phyloP scores from a whole-genome alignment of 768 basidiomycete genomes.

The Naematelia encephala region DNA sequence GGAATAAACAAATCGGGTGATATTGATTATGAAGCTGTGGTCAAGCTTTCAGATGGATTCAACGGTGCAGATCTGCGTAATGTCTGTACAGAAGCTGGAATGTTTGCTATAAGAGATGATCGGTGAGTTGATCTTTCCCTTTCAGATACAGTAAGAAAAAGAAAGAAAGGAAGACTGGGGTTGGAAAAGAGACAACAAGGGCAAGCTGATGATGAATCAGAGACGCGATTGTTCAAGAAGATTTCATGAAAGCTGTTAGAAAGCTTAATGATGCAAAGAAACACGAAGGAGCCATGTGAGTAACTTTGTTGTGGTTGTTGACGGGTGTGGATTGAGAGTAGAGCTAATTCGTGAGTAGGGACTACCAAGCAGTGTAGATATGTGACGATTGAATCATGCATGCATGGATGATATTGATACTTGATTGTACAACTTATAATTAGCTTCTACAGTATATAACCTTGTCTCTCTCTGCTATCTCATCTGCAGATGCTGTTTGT shows the following conservation, averaged over 20 bases:
- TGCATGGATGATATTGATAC: too few species aligned
- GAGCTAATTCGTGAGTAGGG: constrained; percentile 14
- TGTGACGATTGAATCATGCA: background rate
- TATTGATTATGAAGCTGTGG: constrained; percentile 96
- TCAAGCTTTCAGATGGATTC: constrained; percentile 84
- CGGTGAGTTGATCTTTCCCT: constrained; percentile 64
- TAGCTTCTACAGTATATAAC: background rate
- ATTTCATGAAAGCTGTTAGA: constrained; percentile 90
- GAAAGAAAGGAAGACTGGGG: background rate
- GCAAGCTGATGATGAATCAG: constrained; percentile 51
- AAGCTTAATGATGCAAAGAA: constrained; percentile 97
- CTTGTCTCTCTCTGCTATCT: too few species aligned
- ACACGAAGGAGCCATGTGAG: constrained; percentile 64
- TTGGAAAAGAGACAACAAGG: background rate
- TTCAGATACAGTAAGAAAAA: too few species aligned
- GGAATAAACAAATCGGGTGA: constrained; percentile 93
- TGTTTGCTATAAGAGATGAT: constrained; percentile 98
- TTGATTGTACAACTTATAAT: too few species aligned
- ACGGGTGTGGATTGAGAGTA: too few species aligned
- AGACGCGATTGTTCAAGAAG: constrained; percentile 89
- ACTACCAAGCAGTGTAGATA: constrained; percentile 26
- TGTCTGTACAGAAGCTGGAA: constrained; percentile 84
- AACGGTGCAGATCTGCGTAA: constrained; percentile 97
- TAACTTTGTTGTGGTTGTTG: background rate
- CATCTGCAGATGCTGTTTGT: too few species aligned